Evolutionary conservation across 2,329 filamentous ascomycete species (phyloP), one percentile per base, ranked within the genome.

Genomic region (Pleomassaria siparia): DNA sequence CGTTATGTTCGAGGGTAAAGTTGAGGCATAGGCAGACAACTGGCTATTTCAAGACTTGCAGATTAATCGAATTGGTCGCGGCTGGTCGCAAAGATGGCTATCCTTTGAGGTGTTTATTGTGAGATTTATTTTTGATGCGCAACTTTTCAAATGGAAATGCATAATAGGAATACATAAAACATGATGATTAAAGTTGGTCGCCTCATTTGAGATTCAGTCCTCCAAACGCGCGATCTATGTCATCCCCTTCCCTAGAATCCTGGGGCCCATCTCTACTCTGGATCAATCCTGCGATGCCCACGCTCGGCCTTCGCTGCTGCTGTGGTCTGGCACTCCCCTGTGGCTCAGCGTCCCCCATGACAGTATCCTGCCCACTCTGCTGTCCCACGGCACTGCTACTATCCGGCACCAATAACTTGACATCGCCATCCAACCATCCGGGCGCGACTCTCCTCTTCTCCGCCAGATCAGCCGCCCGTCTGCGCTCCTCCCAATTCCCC

Each of bases 381-480:
- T 56, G 72, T 10, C 62, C 63, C 1, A 63, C 65, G 16, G 70
- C 74, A 44, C 74, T 77, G 77, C 82, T 83, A 28, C 57, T 80
- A 72, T 87, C 83, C 0, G 88, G 88, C 70, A 87, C 80, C 43
- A 92, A 69, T 40, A 92, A 72, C 44, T 65, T 83, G 15, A 70
- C 68, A 42, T 82, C 80, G 46, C 89, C 86, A 60, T 92, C 88
- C 58, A 92, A 72, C 86, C 88, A 94, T 0, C 89, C 88, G 0
- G 88, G 89, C 10, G 89, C 89, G 15, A 91, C 80, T 45, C 87
- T 76, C 56, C 89, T 77, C 78, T 91, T 92, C 80, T 91, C 88
- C 4, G 86, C 86, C 51, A 91, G 74, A 53, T 91, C 88, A 47
- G 85, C 76, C 30, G 79, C 81, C 47, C 70, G 73, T 48, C 88